Evolutionary conservation across 768 basidiomycete genomes (phyloP).

Genomic region (Mycena olivaceomarginata): DNA sequence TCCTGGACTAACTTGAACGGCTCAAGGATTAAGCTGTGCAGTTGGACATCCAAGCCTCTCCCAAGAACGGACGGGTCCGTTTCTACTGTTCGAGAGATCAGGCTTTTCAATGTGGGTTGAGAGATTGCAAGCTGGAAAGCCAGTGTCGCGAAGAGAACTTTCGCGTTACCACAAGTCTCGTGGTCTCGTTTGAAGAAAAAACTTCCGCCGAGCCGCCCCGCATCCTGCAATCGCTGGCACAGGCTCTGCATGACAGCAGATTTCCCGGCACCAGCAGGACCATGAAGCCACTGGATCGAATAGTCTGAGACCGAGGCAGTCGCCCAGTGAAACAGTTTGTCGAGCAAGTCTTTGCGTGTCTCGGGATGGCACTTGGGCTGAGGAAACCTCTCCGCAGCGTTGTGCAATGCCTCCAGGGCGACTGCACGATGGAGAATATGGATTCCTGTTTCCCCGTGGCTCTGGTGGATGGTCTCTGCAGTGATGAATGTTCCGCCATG

Average conservation of each 20-base stretch:
- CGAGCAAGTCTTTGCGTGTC: background rate
- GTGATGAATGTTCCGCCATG: too few relatives aligned
- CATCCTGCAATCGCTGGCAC: background rate
- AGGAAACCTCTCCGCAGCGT: background rate
- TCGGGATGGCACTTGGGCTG: background rate
- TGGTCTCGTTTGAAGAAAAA: background rate
- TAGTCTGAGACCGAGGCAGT: background rate
- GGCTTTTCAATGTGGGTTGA: background rate
- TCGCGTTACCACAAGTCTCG: background rate
- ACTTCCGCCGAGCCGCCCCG: background rate
- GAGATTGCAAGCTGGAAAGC: background rate
- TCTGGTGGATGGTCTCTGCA: too few relatives aligned
- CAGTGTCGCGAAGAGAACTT: conserved; percentile 8
- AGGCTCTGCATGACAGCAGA: background rate
- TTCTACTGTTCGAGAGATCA: background rate
- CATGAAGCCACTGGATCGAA: background rate
- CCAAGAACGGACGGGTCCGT: background rate
- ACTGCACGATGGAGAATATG: conserved; percentile 1
- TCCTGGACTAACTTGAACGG: background rate
- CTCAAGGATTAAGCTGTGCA: conserved; percentile 5
- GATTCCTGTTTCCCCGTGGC: background rate
- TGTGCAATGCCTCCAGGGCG: background rate
- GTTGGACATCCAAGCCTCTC: background rate
- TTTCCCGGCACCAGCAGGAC: conserved; percentile 8
- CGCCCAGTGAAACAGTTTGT: background rate